Evolutionary conservation across 495 filamentous ascomycete species (phyloP).

Genomic region (Glarea lozoyensis): DNA sequence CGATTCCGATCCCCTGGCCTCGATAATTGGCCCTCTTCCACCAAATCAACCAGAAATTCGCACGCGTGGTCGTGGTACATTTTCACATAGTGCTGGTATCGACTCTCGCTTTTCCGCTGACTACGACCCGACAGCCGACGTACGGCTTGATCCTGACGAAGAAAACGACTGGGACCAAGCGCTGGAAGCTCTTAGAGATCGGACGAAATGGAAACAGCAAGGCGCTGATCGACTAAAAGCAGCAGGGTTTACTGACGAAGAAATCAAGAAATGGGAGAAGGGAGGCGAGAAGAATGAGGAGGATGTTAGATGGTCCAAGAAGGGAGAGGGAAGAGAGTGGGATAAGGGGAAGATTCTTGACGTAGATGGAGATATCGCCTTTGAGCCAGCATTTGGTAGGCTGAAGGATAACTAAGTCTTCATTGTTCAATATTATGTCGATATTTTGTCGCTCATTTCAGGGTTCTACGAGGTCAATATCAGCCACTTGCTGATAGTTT

Average conservation of each 20-base stretch:
- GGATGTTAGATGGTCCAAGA: conserved; percentile 70
- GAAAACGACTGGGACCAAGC: conserved; percentile 77
- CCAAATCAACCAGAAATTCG: conserved; percentile 40
- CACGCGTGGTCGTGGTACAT: conserved; percentile 69
- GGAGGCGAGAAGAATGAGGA: conserved; percentile 53
- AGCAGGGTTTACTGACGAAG: conserved; percentile 71
- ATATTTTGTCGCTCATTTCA: no score
- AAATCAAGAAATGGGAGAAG: conserved; percentile 72
- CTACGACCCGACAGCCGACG: conserved; percentile 71
- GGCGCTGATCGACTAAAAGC: conserved; percentile 69
- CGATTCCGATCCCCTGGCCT: conserved; percentile 72
- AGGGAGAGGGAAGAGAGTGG: conserved; percentile 81
- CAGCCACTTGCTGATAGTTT: no score
- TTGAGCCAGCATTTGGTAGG: conserved; percentile 22
- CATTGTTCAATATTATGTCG: no score
- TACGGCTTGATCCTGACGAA: conserved; percentile 47
- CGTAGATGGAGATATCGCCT: conserved; percentile 27
- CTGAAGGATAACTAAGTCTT: conserved; percentile 20
- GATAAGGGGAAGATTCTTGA: conserved; percentile 76
- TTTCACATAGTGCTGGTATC: conserved; percentile 51
- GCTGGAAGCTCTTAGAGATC: conserved; percentile 72
- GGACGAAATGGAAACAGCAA: conserved; percentile 68
- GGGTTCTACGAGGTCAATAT: no score
- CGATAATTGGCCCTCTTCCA: conserved; percentile 73
- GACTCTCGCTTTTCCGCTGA: conserved; percentile 67